Evolutionary conservation across 2,329 filamentous ascomycete genomes (phyloP).

Genomic region (Trichoderma arundinaceum): DNA sequence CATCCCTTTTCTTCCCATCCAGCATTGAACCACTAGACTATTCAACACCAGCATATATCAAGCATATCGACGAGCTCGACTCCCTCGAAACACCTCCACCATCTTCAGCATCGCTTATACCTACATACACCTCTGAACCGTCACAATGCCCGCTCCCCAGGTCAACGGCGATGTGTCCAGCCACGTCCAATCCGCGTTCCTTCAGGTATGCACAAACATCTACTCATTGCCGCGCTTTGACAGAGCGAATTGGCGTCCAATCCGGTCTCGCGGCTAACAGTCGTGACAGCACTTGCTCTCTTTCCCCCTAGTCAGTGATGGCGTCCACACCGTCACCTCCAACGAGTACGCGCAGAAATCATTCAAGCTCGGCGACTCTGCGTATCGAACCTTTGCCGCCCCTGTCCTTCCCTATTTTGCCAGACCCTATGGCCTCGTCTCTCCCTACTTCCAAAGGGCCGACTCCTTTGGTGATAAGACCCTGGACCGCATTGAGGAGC

Average conservation of each 20-base stretch:
- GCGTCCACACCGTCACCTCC: constrained; percentile 76
- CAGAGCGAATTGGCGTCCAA: neutral
- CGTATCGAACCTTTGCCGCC: constrained; percentile 77
- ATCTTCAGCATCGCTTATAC: constrained; percentile 6
- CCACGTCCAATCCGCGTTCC: constrained; percentile 54
- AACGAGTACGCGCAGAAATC: constrained; percentile 86
- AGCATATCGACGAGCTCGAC: constrained; percentile 1
- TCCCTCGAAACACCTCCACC: neutral
- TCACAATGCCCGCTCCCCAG: constrained; percentile 49
- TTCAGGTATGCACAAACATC: constrained; percentile 50
- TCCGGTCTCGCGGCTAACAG: neutral
- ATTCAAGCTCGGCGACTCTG: constrained; percentile 73
- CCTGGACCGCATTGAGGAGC: constrained; percentile 71
- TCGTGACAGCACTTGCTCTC: constrained; percentile 73
- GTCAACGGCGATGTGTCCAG: constrained; percentile 59
- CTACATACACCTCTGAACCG: neutral
- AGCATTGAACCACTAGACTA: neutral
- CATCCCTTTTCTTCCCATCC: neutral
- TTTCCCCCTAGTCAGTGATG: constrained; percentile 83
- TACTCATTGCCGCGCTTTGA: neutral
- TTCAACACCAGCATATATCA: neutral
- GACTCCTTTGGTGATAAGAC: constrained; percentile 77
- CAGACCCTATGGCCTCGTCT: constrained; percentile 76
- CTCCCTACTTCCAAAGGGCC: constrained; percentile 82
- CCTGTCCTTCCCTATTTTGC: constrained; percentile 74